These are phyloP conservation scores for Dioscorea dumetorum DNA, from an alignment of 106 monocot species.

Conservation along the genomic window DNA sequence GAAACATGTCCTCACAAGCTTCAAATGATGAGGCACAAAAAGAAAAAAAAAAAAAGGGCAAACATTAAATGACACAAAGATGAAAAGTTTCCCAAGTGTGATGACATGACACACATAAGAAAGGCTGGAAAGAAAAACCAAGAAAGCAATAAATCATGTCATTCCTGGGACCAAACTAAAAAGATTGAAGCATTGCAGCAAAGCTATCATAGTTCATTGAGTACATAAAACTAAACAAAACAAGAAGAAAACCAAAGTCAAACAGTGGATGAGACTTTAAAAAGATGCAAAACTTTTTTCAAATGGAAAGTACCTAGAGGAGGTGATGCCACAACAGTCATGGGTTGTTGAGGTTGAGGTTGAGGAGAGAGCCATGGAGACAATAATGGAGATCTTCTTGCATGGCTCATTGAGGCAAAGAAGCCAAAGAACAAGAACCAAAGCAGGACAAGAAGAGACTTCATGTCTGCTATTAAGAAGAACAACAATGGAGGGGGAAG, in stretches of 20 bases:
- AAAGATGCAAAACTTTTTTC: neutral
- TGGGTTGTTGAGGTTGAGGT: neutral
- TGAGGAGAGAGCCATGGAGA: conserved; percentile 5
- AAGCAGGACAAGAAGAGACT: neutral
- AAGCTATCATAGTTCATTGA: neutral
- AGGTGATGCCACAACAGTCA: conserved; percentile 7
- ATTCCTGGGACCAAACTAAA: no score
- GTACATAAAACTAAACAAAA: neutral
- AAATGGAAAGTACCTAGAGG: conserved; percentile 8
- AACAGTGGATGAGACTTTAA: no score
- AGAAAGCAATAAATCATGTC: neutral
- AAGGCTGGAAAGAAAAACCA: neutral
- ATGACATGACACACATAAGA: neutral
- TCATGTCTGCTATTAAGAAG: conserved; percentile 1
- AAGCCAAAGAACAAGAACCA: neutral
- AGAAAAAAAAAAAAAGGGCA: no score
- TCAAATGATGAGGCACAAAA: no score
- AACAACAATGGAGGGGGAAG: neutral
- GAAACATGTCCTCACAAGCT: neutral
- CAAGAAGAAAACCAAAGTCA: no score
- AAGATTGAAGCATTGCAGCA: neutral
- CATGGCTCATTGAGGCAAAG: conserved; percentile 2
- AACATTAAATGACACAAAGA: neutral
- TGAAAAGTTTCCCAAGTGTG: neutral
- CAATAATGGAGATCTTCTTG: conserved; percentile 4